Evolutionary conservation across 805 yeast genomes (phyloP), one percentile per base, ranked within the genome.

Genomic region (Yarrowia sp.): DNA sequence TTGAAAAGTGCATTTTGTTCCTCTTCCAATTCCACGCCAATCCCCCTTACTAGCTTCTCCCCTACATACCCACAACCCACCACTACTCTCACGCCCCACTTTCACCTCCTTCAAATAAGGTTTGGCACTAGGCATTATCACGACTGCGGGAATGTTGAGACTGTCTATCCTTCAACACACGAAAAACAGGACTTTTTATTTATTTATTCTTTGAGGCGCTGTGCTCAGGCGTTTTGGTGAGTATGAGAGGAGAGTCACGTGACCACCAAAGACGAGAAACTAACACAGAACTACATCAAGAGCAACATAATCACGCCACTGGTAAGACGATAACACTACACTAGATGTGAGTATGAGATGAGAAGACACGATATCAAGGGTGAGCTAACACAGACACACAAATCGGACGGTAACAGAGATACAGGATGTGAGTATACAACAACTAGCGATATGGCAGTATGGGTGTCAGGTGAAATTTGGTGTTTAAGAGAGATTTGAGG

Each of bases 41-140:
- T 35, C 38, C 13, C 38, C 38, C 38, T 35, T 11, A 35, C 38
- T 9, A 10, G 38, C 10, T 7, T 35, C 6, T 35, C 10, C 5
- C 28, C 28, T 22, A 22, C n/a, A 22, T 22, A 22, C 28, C 28
- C 28, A n/a, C n/a, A n/a, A n/a, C n/a, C n/a, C 15, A 22, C 1
- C n/a, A 43, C 47, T 15, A 13, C 47, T 22, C 14, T 22, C 44
- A 10, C 4, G 10, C 7, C 28, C 28, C 53, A 32, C 39, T 28
- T 32, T 38, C 22, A 47, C 32, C 53, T 22, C 53, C 28, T n/a
- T n/a, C n/a, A 48, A 48, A 32, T 48, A 48, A 48, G 39, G 53
- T 48, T 48, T 17, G 10, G 2, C 28, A 48, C 53, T 48, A 33
- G 39, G 53, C 53, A 48, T 48, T 48, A 48, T 48, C 53, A 48